Evolutionary conservation across 2,329 filamentous ascomycete species (phyloP).

Genomic region (Ascochyta pisi): DNA sequence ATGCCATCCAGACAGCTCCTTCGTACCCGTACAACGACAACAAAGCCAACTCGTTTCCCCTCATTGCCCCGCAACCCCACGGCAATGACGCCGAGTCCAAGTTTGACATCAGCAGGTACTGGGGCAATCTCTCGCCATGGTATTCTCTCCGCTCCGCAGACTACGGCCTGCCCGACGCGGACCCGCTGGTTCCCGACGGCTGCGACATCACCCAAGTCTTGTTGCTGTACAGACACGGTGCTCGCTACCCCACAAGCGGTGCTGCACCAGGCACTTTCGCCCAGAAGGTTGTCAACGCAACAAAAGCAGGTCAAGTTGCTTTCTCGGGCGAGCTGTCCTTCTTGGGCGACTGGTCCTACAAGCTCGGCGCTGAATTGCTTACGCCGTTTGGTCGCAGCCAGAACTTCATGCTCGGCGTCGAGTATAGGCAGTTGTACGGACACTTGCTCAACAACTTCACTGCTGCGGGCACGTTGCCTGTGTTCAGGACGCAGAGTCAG

Average conservation of each 20-base stretch:
- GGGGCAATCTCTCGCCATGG: constrained; percentile 43
- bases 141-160: constrained; percentile 38
- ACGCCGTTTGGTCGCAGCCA: constrained; percentile 45
- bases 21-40: constrained; percentile 39
- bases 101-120: constrained; percentile 41
- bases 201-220: constrained; percentile 40
- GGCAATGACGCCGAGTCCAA: constrained; percentile 23
- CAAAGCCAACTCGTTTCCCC: constrained; percentile 29
- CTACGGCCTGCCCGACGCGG: constrained; percentile 37
- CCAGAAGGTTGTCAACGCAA: constrained; percentile 35
- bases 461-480: constrained; percentile 46
- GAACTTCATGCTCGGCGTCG: constrained; percentile 51
- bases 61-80: constrained; percentile 33
- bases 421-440: constrained; percentile 52
- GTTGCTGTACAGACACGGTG: constrained; percentile 40
- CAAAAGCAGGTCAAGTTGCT: constrained; percentile 29
- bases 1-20: constrained; percentile 38
- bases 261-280: constrained; percentile 36
- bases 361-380: constrained; percentile 40
- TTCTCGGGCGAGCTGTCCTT: constrained; percentile 39
- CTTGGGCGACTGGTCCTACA: constrained; percentile 37
- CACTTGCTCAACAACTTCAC: constrained; percentile 55
- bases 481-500: constrained; percentile 44
- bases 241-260: constrained; percentile 38
- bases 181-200: constrained; percentile 33